Base-by-base conservation (phyloP, 2,329 filamentous ascomycete genomes). In the Fusarium hostae region DNA sequence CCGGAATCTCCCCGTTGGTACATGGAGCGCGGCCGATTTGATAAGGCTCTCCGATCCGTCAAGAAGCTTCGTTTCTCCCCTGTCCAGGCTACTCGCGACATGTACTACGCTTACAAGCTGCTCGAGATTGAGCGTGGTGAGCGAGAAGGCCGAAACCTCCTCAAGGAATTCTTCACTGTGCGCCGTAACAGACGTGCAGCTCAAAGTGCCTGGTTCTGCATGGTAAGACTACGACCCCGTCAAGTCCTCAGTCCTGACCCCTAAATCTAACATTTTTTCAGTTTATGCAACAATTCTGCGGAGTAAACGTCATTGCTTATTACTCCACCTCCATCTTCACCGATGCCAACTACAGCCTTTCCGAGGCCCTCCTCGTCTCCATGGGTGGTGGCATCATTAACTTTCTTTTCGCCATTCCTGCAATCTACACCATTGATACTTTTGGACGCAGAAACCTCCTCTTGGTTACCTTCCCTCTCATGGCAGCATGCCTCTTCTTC, bases 391-490 rank as follows among this genome's bases (percentile, higher is more conserved):
- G 88, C 13, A 76, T 89, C 26, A 82, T 88, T 57, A 89, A 89
- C 77, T 89, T 87, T 72, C 59, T 89, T 7, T 89, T 89, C 59
- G 87, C 88, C 6, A 86, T 88, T 66, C 88, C 87, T 0, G 87
- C 88, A 5, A 78, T 89, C 44, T 87, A 85, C 78, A 89, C 87
- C 3, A 89, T 89, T 54, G 87, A 89, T 63, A 89, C 86, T 0
- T 89, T 84, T 60, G 88, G 87, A 1, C 86, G 87, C 28, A 82
- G 88, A n/a, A 82, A 85, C 35, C 78, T 89, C 4, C 81, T 89
- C 2, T 77, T 89, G 5, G 86, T 88, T 69, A 88, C 87, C 4
- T 89, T 89, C 76, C 87, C 87, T 1, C 80, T 87, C 22, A 89
- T 89, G 87, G 82, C 86, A 5, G 82, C 85, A 76, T 88, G 85